Conservation (phyloP, 345 rosid species). For the Litchi chinensis region DNA sequence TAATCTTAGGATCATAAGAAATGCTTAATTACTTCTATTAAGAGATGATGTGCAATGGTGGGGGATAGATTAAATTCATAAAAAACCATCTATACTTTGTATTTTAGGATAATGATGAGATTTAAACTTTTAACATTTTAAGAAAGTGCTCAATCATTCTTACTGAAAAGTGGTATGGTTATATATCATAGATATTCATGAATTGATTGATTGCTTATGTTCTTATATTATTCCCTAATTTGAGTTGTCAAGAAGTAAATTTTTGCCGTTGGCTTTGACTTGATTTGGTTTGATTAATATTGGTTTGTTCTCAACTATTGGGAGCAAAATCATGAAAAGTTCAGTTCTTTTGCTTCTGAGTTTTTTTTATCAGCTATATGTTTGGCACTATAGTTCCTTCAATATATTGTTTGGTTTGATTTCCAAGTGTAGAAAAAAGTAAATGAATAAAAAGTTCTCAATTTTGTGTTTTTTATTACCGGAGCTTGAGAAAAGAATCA, state of each 20-base stretch:
- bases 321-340: constrained; percentile 13
- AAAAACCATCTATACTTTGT: no score
- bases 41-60: no score
- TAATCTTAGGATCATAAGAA: no score
- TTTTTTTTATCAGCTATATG: background rate
- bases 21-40: no score
- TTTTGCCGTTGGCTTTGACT: background rate
- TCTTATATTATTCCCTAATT: background rate
- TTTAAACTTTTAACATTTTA: no score
- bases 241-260: background rate
- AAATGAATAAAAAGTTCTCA: background rate
- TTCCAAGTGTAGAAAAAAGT: background rate
- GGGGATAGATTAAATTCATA: no score
- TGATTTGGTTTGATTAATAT: background rate
- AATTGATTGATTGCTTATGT: constrained; percentile 3
- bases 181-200: background rate
- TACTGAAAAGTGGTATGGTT: no score
- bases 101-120: no score
- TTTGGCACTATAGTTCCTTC: background rate
- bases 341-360: background rate
- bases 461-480: background rate
- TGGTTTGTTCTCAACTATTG: background rate
- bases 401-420: background rate
- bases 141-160: no score
- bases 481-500: background rate